Percentiles rank a stretch among this genome's conserved stretches.
Evolutionary conservation across 148 eudicot species (phyloP).

Genomic region (Arctostaphylos glauca): DNA sequence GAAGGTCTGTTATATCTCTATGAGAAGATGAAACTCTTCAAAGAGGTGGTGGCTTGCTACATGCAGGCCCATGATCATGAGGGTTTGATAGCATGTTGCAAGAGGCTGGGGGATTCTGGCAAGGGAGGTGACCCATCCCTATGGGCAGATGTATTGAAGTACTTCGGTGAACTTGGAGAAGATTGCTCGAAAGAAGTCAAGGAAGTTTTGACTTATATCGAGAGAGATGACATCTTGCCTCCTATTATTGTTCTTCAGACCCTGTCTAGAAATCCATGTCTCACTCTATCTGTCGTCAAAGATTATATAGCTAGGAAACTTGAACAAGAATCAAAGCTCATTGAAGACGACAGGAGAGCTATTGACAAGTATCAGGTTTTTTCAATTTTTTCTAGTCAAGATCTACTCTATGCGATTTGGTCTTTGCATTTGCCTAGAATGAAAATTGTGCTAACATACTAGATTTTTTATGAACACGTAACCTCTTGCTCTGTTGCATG

Average conservation of each 20-base stretch:
- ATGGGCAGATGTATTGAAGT: slow-evolving; percentile 90
- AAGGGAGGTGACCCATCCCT: slow-evolving; percentile 90
- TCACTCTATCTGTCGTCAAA: slow-evolving; percentile 85
- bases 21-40: slow-evolving; percentile 92
- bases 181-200: slow-evolving; percentile 96
- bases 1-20: slow-evolving; percentile 81
- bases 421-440: neutral
- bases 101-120: slow-evolving; percentile 94
- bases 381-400: neutral
- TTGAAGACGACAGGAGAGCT: slow-evolving; percentile 83
- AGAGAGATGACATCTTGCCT: slow-evolving; percentile 90
- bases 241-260: slow-evolving; percentile 91
- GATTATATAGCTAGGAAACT: slow-evolving; percentile 96
- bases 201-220: slow-evolving; percentile 88
- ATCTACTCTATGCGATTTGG: neutral
- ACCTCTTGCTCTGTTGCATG: neutral
- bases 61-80: slow-evolving; percentile 95
- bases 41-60: slow-evolving; percentile 96
- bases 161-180: slow-evolving; percentile 99
- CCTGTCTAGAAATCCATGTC: slow-evolving; percentile 85
- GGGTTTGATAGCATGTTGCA: slow-evolving; percentile 96
- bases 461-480: neutral
- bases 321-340: slow-evolving; percentile 86
- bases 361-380: slow-evolving; percentile 88
- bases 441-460: neutral